Evolutionary conservation across 768 basidiomycete species (phyloP).

Genomic region (Podaxis sp.): DNA sequence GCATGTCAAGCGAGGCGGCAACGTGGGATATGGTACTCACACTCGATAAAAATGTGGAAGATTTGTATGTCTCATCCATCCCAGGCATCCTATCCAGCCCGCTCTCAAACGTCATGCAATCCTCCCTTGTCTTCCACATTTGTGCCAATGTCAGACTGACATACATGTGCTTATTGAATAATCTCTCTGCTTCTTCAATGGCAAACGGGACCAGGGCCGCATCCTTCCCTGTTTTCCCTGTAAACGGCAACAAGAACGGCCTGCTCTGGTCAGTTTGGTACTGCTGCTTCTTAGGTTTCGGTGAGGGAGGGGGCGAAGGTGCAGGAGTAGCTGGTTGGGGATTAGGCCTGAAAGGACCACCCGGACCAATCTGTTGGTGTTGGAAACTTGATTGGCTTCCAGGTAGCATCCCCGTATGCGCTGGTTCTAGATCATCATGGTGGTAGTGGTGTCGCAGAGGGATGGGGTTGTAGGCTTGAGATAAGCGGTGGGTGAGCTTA

Average conservation of each 20-base stretch:
- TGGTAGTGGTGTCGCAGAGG: slow-evolving; percentile 95
- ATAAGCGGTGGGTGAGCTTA: slow-evolving; percentile 62
- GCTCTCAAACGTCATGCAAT: slow-evolving; percentile 92
- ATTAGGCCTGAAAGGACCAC: slow-evolving; percentile 36
- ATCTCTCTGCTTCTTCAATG: slow-evolving; percentile 91
- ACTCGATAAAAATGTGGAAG: slow-evolving; percentile 45
- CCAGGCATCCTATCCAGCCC: slow-evolving; percentile 83
- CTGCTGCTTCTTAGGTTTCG: slow-evolving; percentile 96
- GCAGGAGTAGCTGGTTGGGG: slow-evolving; percentile 87
- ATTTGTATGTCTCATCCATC: slow-evolving; percentile 55
- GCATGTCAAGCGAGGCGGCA: neutral
- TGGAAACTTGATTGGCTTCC: slow-evolving; percentile 38
- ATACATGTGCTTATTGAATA: slow-evolving; percentile 90
- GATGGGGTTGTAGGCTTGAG: slow-evolving; percentile 90
- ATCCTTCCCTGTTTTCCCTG: slow-evolving; percentile 59
- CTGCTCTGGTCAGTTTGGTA: slow-evolving; percentile 95
- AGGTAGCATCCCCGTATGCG: slow-evolving; percentile 39
- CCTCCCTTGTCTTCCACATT: slow-evolving; percentile 95
- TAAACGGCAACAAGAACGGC: slow-evolving; percentile 96
- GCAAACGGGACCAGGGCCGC: slow-evolving; percentile 86
- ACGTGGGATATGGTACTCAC: slow-evolving; percentile 25
- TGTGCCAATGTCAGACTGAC: slow-evolving; percentile 86
- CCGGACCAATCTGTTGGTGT: slow-evolving; percentile 27
- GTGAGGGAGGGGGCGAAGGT: slow-evolving; percentile 75
- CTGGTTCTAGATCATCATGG: slow-evolving; percentile 67